These are phyloP conservation scores for Zymoseptoria ardabiliae DNA, from an alignment of 2,329 filamentous ascomycete genomes.

Conservation along the genomic window DNA sequence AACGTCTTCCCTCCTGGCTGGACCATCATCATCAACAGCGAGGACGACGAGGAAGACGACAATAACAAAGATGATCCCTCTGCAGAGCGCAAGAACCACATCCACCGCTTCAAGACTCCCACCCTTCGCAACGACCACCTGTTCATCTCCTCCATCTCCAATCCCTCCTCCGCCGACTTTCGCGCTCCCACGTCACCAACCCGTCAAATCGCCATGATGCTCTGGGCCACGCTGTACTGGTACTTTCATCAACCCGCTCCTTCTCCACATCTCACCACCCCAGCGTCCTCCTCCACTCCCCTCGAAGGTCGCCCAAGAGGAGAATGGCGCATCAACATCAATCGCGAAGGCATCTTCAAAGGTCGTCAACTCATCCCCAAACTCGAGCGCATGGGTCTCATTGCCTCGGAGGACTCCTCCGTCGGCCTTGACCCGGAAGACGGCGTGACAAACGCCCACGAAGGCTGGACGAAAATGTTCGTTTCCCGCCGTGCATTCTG, in stretches of 20 bases:
- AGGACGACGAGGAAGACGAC: constrained; percentile 40
- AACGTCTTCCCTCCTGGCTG: constrained; percentile 77
- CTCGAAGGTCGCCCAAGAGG: constrained; percentile 65
- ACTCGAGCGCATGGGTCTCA: constrained; percentile 85
- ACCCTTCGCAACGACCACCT: constrained; percentile 73
- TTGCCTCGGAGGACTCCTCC: constrained; percentile 66
- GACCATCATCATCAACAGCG: constrained; percentile 78
- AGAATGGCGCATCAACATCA: constrained; percentile 81
- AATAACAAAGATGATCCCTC: constrained; percentile 14
- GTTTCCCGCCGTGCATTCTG: constrained; percentile 76
- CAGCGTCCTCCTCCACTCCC: constrained; percentile 57
- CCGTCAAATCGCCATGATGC: constrained; percentile 89
- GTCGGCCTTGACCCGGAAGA: constrained; percentile 59
- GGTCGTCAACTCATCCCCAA: constrained; percentile 78
- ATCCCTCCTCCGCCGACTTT: constrained; percentile 71
- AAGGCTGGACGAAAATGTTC: constrained; percentile 74
- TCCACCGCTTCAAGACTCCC: constrained; percentile 63
- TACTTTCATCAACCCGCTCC: constrained; percentile 89
- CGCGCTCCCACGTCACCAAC: constrained; percentile 74
- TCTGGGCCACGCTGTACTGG: constrained; percentile 92
- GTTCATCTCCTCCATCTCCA: constrained; percentile 87
- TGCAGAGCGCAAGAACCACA: constrained; percentile 32
- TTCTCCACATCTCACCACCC: constrained; percentile 53
- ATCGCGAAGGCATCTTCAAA: constrained; percentile 79
- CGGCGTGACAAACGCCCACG: constrained; percentile 42